A percentile compares a stretch with the other conserved stretches of the same genome.
Conservation (phyloP, 2,329 filamentous ascomycete genomes). For the Cercospora canescens region DNA sequence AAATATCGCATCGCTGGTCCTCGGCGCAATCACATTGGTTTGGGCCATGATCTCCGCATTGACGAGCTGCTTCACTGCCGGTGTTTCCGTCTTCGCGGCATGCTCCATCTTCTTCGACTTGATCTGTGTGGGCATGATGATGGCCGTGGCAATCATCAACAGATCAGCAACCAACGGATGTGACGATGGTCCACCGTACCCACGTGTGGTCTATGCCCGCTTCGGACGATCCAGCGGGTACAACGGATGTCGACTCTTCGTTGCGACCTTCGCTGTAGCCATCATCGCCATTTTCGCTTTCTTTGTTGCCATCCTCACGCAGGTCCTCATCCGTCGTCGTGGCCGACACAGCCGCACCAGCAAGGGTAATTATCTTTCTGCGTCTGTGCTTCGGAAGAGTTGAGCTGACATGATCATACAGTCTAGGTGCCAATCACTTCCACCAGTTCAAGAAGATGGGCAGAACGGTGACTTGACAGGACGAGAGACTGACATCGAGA, state of each 20-base stretch:
- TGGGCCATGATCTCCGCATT: constrained; percentile 4
- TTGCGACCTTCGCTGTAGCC: constrained; percentile 14
- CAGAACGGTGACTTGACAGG: neutral
- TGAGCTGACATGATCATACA: neutral
- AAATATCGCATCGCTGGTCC: constrained; percentile 11
- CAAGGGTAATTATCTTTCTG: neutral
- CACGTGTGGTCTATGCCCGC: neutral
- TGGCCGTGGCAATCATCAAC: constrained; percentile 17
- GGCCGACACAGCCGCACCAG: neutral
- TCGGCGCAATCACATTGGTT: constrained; percentile 3
- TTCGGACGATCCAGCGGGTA: neutral
- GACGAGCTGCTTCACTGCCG: constrained; percentile 13
- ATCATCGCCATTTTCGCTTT: constrained; percentile 10
- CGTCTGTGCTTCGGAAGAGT: neutral
- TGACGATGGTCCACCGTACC: neutral
- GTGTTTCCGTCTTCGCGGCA: constrained; percentile 5
- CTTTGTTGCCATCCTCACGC: neutral
- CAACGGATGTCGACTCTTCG: constrained; percentile 1
- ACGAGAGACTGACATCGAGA: neutral
- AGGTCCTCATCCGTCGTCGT: neutral
- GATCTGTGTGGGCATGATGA: constrained; percentile 12
- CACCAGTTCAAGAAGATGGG: neutral
- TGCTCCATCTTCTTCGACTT: constrained; percentile 11
- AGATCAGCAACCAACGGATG: constrained; percentile 2
- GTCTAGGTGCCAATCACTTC: neutral